Evolutionary conservation across 2,329 filamentous ascomycete genomes (phyloP).

Genomic region (Corinectria fuckeliana): DNA sequence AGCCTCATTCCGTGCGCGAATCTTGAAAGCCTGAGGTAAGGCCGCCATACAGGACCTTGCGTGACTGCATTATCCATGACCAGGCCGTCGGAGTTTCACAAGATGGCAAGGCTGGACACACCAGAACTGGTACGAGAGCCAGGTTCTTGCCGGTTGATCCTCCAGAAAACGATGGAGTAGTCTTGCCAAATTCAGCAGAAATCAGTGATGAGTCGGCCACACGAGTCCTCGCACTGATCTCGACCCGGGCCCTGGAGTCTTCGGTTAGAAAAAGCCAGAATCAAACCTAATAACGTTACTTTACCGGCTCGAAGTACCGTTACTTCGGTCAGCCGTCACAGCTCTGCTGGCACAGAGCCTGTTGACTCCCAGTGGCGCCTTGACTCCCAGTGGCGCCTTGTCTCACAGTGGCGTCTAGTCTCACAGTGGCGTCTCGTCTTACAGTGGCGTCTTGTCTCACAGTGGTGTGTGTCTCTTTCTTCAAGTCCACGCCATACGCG

Average conservation of each 20-base stretch:
- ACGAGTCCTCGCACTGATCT: no score
- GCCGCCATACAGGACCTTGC: constrained; percentile 21
- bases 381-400: constrained; percentile 3
- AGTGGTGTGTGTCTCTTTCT: no score
- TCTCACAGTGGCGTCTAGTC: constrained; percentile 14
- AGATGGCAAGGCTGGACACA: constrained; percentile 17
- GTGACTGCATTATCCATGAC: constrained; percentile 25
- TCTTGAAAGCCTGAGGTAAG: constrained; percentile 26
- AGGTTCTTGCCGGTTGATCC: neutral
- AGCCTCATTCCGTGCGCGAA: constrained; percentile 21
- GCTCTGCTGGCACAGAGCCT: no score
- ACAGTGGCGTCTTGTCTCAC: no score
- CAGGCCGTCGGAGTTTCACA: constrained; percentile 28
- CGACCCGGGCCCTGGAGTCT: no score
- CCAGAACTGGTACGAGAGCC: constrained; percentile 1
- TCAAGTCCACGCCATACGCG: no score
- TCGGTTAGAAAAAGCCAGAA: constrained; percentile 6
- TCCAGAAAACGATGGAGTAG: constrained; percentile 3
- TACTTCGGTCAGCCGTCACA: constrained; percentile 15
- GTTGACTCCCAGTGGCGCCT: no score
- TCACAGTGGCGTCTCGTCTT: no score
- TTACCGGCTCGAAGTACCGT: constrained; percentile 16
- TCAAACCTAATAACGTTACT: constrained; percentile 14
- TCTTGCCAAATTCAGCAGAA: neutral
- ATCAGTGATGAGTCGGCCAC: no score